Conservation (phyloP, 176 grass and related monocot genomes). For the Hordeum marinum region DNA sequence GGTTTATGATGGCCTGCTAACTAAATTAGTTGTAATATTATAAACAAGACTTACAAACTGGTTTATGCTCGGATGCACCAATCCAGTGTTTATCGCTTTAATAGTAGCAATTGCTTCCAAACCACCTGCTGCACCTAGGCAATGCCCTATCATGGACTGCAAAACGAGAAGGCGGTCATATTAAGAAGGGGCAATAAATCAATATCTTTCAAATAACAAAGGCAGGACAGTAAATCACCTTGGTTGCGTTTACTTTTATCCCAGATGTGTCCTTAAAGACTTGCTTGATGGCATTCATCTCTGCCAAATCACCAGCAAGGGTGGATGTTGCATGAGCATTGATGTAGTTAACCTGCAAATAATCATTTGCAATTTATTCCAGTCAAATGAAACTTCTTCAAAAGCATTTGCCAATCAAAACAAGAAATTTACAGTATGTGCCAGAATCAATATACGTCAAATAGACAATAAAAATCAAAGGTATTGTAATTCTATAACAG, state of each 20-base stretch:
- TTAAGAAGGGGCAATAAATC: slow-evolving; percentile 27
- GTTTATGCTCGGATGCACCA: slow-evolving; percentile 98
- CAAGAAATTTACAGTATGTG: not conserved
- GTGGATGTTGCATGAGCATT: slow-evolving; percentile 99
- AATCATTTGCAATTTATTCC: not conserved
- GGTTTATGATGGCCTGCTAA: not conserved
- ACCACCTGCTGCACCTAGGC: slow-evolving; percentile 93
- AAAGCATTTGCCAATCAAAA: slow-evolving; percentile 5
- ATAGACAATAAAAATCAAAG: not conserved
- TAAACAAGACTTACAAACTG: slow-evolving; percentile 84
- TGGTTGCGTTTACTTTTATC: slow-evolving; percentile 95
- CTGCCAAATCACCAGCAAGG: slow-evolving; percentile 87
- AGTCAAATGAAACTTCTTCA: slow-evolving; percentile 3
- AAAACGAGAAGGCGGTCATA: slow-evolving; percentile 11
- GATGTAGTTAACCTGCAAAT: slow-evolving; percentile 93
- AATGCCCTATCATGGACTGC: slow-evolving; percentile 99
- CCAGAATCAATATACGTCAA: not conserved
- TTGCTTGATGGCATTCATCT: slow-evolving; percentile 93
- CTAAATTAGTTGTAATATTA: not conserved
- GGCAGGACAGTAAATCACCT: slow-evolving; percentile 39
- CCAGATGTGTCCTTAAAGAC: slow-evolving; percentile 76
- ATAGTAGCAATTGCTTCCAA: slow-evolving; percentile 92
- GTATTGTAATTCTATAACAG: not conserved
- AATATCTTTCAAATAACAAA: not conserved
- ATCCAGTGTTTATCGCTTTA: slow-evolving; percentile 94